Percentiles rank a stretch among this genome's conserved stretches.
Evolutionary conservation across 805 yeast genomes (phyloP).

Genomic region (Dipodascopsis uninucleata): DNA sequence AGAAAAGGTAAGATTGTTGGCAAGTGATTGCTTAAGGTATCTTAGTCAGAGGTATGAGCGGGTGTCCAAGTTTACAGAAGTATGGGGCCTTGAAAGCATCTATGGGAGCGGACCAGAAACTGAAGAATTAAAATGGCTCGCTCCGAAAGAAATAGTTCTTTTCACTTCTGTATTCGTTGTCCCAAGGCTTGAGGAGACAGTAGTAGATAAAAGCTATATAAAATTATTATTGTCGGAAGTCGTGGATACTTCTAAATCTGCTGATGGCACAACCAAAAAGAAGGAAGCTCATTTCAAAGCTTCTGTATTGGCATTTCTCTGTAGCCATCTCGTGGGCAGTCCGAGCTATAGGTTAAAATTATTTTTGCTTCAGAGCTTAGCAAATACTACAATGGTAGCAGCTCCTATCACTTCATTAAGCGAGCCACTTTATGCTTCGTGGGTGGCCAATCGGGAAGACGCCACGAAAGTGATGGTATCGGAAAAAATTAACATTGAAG

Average conservation of each 20-base stretch:
- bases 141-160: constrained; percentile 59
- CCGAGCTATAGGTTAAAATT: constrained; percentile 56
- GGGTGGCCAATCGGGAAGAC: constrained; percentile 45
- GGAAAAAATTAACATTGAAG: constrained; percentile 49
- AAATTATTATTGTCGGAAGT: constrained; percentile 7
- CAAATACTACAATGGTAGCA: constrained; percentile 44
- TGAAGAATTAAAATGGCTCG: constrained; percentile 48
- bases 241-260: constrained; percentile 32
- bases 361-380: constrained; percentile 47
- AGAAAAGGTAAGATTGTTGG: constrained; percentile 34
- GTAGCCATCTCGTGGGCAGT: constrained; percentile 58
- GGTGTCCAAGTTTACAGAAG: constrained; percentile 24
- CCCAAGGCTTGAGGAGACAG: constrained; percentile 42
- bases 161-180: constrained; percentile 42
- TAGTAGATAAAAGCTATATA: constrained; percentile 50
- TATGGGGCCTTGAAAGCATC: constrained; percentile 41
- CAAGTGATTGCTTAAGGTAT: constrained; percentile 29
- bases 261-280: constrained; percentile 29
- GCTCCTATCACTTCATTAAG: constrained; percentile 41
- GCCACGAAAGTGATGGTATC: constrained; percentile 46
- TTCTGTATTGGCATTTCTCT: constrained; percentile 58
- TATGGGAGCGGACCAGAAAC: constrained; percentile 51
- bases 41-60: constrained; percentile 29
- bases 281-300: constrained; percentile 32
- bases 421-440: constrained; percentile 43